Evolutionary conservation across 2,329 filamentous ascomycete species (phyloP).

Genomic region (Penicillium palitans): DNA sequence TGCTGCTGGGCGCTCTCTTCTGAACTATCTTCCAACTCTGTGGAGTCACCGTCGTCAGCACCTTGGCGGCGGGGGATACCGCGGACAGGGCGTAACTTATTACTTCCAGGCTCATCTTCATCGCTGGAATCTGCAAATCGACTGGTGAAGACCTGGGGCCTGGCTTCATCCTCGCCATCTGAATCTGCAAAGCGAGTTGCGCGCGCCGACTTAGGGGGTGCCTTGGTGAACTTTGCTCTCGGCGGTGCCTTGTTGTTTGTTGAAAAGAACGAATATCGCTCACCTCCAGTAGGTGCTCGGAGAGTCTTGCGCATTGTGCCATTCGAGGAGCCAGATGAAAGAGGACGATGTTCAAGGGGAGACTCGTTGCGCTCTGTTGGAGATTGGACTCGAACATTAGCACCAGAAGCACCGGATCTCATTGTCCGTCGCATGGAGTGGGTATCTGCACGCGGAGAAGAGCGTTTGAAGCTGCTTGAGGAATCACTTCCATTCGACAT

Average conservation of each 20-base stretch:
- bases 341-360: constrained; percentile 53
- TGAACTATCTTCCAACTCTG: constrained; percentile 62
- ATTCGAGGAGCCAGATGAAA: constrained; percentile 45
- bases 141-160: constrained; percentile 48
- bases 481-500: constrained; percentile 67
- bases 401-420: constrained; percentile 53
- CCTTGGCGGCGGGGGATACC: constrained; percentile 61
- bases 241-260: constrained; percentile 37
- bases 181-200: constrained; percentile 60
- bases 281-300: constrained; percentile 48
- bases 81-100: constrained; percentile 54
- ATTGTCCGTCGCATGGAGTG: constrained; percentile 72
- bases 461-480: constrained; percentile 75
- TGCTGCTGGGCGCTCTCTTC: constrained; percentile 46
- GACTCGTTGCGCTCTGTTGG: constrained; percentile 58
- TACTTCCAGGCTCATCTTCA: constrained; percentile 55
- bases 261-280: constrained; percentile 44
- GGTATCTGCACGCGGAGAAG: constrained; percentile 47
- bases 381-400: constrained; percentile 33
- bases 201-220: constrained; percentile 32
- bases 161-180: constrained; percentile 55
- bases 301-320: constrained; percentile 50
- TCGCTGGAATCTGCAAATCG: constrained; percentile 74
- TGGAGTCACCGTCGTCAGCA: constrained; percentile 62
- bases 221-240: constrained; percentile 30